phyloP scores from a whole-genome alignment of 2,329 filamentous ascomycete species.

The Aspergillus neoniger region DNA sequence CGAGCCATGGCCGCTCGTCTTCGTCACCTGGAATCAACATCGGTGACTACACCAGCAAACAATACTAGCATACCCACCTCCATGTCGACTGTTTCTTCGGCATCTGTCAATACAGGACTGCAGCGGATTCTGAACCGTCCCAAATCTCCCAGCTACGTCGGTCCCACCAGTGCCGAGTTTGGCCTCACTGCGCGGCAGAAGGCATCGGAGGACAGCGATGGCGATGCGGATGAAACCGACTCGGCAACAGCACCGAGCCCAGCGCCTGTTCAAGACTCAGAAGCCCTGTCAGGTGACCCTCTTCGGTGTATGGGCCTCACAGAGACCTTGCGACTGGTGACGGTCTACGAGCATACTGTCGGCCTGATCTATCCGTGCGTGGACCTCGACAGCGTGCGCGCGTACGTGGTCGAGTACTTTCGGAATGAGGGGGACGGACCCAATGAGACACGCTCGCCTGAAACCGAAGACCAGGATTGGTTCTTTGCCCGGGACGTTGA shows the following conservation, averaged over 20 bases:
- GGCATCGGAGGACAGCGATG: constrained; percentile 19
- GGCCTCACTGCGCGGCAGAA: constrained; percentile 27
- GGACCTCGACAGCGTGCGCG: constrained; percentile 68
- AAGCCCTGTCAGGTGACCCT: constrained; percentile 60
- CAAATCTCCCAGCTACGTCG: constrained; percentile 36
- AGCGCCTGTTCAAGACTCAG: constrained; percentile 26
- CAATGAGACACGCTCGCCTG: neutral
- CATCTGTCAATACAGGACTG: constrained; percentile 19
- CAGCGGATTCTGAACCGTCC: constrained; percentile 36
- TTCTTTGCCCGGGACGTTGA: constrained; percentile 56
- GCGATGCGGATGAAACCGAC: constrained; percentile 22
- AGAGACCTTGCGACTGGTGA: constrained; percentile 74
- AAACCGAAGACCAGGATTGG: constrained; percentile 35
- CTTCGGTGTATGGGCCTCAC: constrained; percentile 72
- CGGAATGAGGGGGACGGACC: constrained; percentile 7
- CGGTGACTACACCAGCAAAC: constrained; percentile 12
- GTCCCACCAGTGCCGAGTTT: constrained; percentile 41
- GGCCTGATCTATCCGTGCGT: constrained; percentile 87
- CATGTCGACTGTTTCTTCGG: constrained; percentile 16
- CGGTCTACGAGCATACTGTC: constrained; percentile 81
- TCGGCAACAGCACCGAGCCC: constrained; percentile 25
- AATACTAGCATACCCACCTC: constrained; percentile 11
- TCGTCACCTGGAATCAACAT: constrained; percentile 28
- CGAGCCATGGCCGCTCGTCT: constrained; percentile 32
- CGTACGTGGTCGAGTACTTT: constrained; percentile 35